phyloP scores from a whole-genome alignment of 2,329 filamentous ascomycete genomes.

The Calonectria pseudoturangicola region DNA sequence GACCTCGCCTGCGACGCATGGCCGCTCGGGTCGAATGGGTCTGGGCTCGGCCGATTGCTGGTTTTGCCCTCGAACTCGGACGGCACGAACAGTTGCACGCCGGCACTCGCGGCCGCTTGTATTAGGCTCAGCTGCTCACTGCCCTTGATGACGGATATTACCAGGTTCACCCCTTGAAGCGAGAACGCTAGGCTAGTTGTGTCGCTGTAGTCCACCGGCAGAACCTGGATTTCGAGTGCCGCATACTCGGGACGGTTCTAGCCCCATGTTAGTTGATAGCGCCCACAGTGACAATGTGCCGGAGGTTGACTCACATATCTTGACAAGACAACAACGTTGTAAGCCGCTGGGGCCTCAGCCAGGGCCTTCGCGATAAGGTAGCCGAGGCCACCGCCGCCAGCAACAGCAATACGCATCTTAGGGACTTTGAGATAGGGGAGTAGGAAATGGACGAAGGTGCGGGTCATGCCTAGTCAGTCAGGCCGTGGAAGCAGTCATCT shows the following conservation, averaged over 20 bases:
- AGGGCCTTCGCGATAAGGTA: constrained; percentile 72
- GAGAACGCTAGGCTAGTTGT: constrained; percentile 76
- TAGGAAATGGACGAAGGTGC: constrained; percentile 20
- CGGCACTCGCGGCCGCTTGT: constrained; percentile 78
- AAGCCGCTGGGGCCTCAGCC: constrained; percentile 73
- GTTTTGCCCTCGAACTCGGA: constrained; percentile 84
- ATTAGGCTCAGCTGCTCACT: constrained; percentile 81
- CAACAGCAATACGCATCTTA: constrained; percentile 71
- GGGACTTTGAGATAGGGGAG: constrained; percentile 14
- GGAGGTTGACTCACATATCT: constrained; percentile 62
- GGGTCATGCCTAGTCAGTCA: constrained; percentile 43
- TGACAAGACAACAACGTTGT: constrained; percentile 83
- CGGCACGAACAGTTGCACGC: constrained; percentile 82
- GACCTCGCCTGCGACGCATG: constrained; percentile 69
- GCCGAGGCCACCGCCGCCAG: constrained; percentile 67
- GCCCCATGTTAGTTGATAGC: constrained; percentile 44
- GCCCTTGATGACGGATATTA: constrained; percentile 84
- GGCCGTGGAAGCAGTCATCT: constrained; percentile 40
- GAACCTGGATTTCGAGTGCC: constrained; percentile 77
- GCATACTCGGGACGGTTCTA: constrained; percentile 74
- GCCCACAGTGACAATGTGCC: background rate
- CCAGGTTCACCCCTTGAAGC: constrained; percentile 82
- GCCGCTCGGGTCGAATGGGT: constrained; percentile 77
- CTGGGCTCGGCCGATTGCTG: constrained; percentile 69
- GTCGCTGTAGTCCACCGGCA: constrained; percentile 80